These are phyloP conservation scores for Globisporangium abappressorium DNA, from an alignment of 352 stramenopile species.

Conservation along the genomic window DNA sequence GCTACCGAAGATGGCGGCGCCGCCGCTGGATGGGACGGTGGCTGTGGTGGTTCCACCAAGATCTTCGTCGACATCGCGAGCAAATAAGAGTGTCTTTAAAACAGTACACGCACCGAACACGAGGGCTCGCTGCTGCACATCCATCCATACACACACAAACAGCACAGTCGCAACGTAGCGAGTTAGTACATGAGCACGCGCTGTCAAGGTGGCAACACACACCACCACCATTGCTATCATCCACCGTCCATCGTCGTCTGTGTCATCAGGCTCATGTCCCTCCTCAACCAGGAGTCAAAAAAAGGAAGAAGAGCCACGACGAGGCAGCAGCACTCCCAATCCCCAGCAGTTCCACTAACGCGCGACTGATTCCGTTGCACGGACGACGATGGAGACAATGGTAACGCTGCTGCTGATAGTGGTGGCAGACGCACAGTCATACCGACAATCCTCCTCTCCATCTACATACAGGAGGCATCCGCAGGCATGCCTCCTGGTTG, in stretches of 20 bases:
- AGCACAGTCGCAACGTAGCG: too few species aligned
- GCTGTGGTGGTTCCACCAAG: slow-evolving; percentile 10
- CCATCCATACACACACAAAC: background rate
- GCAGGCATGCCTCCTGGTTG: too few species aligned
- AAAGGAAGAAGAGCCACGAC: slow-evolving; percentile 5
- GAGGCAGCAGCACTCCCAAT: background rate
- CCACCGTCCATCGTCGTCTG: background rate
- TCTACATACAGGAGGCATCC: too few species aligned
- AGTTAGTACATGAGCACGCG: too few species aligned
- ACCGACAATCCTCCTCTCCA: background rate
- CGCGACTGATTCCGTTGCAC: background rate
- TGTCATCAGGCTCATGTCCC: background rate
- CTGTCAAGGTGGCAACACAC: too few species aligned
- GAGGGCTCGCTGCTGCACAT: background rate
- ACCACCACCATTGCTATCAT: background rate
- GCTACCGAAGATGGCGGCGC: background rate
- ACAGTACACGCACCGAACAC: background rate
- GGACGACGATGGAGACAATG: background rate
- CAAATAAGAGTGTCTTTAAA: background rate
- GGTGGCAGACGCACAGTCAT: background rate
- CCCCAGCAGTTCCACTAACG: background rate
- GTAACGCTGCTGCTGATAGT: background rate
- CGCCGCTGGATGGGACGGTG: slow-evolving; percentile 2
- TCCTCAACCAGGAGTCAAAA: background rate
- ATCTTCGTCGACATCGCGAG: slow-evolving; percentile 10